Base-by-base conservation (phyloP, 768 basidiomycete genomes). In the Mycena rosella region DNA sequence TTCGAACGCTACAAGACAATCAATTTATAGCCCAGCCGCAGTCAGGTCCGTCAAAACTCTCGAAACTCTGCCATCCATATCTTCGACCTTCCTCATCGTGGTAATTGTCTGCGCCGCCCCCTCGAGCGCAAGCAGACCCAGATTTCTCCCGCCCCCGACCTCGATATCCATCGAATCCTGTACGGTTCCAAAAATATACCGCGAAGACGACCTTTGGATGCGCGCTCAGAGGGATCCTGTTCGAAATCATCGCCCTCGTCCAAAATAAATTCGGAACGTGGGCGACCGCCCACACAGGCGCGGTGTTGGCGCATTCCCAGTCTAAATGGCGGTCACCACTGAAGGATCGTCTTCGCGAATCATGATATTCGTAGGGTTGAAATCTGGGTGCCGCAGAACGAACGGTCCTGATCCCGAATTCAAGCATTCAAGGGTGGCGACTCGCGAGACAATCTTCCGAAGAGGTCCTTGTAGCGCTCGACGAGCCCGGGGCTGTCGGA, bases 261-360 rank as follows among this genome's bases (percentile, higher is more conserved):
- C 20, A 22, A 7, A 11, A 58, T 42, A 32, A 58, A 58, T 8
- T 47, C 57, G 44, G 57, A 7, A 58, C 26, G 20, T 58, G 57
- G 10, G 57, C 57, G 14, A 58, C 57, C 7, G 57, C 57, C 57
- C 57, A 58, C 11, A 13, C n/a, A 10, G 57, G 57, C 9, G 57
- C 57, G 29, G 57, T 58, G 44, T 47, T 57, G 5, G 55, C 40
- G 27, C 55, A 44, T 40, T 57, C 55, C 55, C 55, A 57, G 40
- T 57, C 55, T 5, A 57, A n/a, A 57, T 40, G 30, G 26, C 55
- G 10, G 42, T 57, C 5, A 57, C 22, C 27, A 44, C 20, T 5
- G 55, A 57, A 24, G 38, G 38, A 18, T 57, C 55, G 40, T 57
- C 38, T 44, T 57, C 55, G 26, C 40, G 22, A 27, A 57, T 40